Evolutionary conservation across 2,329 filamentous ascomycete genomes (phyloP).

Genomic region (Aspergillus eucalypticola): DNA sequence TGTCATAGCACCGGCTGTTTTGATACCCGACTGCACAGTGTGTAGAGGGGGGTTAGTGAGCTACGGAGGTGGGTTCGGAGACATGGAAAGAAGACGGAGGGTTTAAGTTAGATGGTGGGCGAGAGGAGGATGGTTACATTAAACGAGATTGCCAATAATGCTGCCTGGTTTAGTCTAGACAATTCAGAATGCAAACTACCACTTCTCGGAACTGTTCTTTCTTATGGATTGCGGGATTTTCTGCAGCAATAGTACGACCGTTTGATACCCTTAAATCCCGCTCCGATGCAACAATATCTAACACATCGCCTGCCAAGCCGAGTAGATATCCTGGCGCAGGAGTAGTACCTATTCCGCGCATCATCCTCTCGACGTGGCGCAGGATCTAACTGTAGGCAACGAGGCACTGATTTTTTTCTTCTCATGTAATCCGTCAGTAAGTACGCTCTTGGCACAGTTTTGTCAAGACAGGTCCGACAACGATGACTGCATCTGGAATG

Average conservation of each 20-base stretch:
- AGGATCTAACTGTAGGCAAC: not conserved
- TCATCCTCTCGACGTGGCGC: not conserved
- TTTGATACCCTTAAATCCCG: not conserved
- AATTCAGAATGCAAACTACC: not conserved
- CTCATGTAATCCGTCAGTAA: not conserved
- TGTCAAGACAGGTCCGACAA: not conserved
- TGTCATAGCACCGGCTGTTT: not conserved
- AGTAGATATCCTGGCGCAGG: not conserved
- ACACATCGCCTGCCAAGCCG: not conserved
- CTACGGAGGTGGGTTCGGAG: no score
- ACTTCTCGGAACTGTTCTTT: not conserved
- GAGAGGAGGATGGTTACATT: not conserved
- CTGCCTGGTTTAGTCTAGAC: not conserved
- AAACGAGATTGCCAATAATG: slow-evolving; percentile 1
- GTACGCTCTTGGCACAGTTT: not conserved
- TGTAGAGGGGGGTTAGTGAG: not conserved
- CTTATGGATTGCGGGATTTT: not conserved
- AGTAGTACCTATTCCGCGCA: no score
- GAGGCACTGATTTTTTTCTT: not conserved
- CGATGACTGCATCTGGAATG: not conserved
- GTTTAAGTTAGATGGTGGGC: no score
- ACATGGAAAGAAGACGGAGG: no score
- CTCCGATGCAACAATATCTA: not conserved
- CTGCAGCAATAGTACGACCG: not conserved
- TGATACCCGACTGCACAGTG: not conserved